These are phyloP conservation scores for Edaphochlamys debaryana DNA, from an alignment of 139 green algal species.

Conservation along the genomic window DNA sequence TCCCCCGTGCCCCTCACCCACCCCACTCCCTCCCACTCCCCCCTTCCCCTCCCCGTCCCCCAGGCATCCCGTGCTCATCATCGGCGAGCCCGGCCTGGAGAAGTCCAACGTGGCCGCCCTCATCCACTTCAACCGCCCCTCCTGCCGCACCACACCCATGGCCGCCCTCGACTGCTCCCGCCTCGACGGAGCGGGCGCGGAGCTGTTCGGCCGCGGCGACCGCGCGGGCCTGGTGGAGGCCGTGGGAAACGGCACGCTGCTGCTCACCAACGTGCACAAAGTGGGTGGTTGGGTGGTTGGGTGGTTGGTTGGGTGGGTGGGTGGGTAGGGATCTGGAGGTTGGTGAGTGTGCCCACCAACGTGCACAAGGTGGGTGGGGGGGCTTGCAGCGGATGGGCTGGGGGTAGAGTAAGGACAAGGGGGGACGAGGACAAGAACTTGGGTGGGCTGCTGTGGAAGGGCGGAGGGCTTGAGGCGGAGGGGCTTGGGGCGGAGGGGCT, in stretches of 20 bases:
- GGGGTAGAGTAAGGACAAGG: background rate
- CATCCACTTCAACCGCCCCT: slow-evolving; percentile 71
- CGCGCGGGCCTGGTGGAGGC: slow-evolving; percentile 67
- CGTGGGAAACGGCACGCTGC: slow-evolving; percentile 67
- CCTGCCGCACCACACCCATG: slow-evolving; percentile 42
- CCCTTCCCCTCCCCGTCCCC: too few relatives aligned
- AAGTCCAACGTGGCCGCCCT: slow-evolving; percentile 75
- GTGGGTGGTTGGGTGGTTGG: too few relatives aligned
- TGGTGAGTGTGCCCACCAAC: too few relatives aligned
- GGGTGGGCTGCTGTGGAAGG: background rate
- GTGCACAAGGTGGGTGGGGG: too few relatives aligned
- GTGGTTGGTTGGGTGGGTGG: too few relatives aligned
- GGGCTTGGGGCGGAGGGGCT: too few relatives aligned
- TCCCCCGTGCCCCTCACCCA: background rate
- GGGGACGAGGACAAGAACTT: background rate
- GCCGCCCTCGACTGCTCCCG: slow-evolving; percentile 25
- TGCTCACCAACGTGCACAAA: slow-evolving; percentile 79
- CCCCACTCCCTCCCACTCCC: background rate
- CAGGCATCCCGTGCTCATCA: slow-evolving; percentile 63
- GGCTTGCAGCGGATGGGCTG: too few relatives aligned
- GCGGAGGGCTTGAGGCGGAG: too few relatives aligned
- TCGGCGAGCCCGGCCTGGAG: slow-evolving; percentile 78
- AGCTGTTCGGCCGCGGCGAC: slow-evolving; percentile 71
- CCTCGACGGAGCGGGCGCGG: slow-evolving; percentile 42
- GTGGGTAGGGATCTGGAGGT: too few relatives aligned